Percentiles rank a stretch among this genome's conserved stretches.
phyloP scores from a whole-genome alignment of 2,329 filamentous ascomycete species.

The Aphanocladium album region DNA sequence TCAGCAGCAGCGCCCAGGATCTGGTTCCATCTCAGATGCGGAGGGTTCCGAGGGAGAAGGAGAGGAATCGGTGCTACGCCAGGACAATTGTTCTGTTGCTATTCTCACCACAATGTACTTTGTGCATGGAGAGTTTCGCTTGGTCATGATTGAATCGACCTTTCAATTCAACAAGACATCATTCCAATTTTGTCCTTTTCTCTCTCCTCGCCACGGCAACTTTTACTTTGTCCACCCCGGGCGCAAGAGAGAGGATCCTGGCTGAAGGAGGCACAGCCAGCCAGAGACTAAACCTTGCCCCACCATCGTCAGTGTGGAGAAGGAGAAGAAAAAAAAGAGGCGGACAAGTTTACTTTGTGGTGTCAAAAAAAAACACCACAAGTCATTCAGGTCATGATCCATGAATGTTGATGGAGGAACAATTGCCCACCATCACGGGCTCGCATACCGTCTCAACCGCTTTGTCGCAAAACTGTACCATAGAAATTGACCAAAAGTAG shows the following conservation, averaged over 20 bases:
- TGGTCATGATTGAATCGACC: no score
- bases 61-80: background rate
- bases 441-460: background rate
- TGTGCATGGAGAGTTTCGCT: background rate
- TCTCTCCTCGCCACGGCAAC: background rate
- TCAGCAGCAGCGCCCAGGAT: background rate
- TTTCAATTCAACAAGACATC: background rate
- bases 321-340: background rate
- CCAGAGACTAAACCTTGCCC: background rate
- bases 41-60: background rate
- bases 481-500: conserved; percentile 12
- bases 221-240: no score
- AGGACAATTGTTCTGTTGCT: no score
- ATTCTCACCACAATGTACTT: no score
- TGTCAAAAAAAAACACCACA: conserved; percentile 3
- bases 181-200: no score
- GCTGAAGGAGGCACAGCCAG: background rate
- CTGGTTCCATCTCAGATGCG: conserved; percentile 10
- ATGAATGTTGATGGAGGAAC: background rate
- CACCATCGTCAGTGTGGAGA: conserved; percentile 13
- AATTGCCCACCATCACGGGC: conserved; percentile 7
- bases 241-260: no score
- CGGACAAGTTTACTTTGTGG: background rate
- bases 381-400: conserved; percentile 3
- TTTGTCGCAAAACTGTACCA: background rate